Evolutionary conservation across 192 early-diverging fungal genomes (phyloP).

Genomic region (Gigaspora rosea): DNA sequence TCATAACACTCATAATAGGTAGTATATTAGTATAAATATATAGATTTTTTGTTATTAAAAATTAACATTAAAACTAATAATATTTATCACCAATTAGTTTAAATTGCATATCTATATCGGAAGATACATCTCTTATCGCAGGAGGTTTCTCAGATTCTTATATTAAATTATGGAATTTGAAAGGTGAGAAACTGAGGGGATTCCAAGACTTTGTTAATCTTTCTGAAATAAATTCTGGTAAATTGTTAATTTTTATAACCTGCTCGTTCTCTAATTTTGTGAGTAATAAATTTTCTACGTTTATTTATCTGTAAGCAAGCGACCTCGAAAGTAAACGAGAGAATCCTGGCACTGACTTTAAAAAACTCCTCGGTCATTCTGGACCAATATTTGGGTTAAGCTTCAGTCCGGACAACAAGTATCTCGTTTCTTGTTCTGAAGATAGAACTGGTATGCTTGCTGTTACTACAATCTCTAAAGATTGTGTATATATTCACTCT

Average conservation of each 20-base stretch:
- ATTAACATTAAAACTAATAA: conserved; percentile 17
- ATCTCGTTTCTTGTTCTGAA: conserved; percentile 87
- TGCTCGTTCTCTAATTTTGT: too few relatives aligned
- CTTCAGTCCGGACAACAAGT: conserved; percentile 84
- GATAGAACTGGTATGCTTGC: conserved; percentile 76
- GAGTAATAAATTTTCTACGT: background rate
- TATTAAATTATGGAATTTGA: conserved; percentile 91
- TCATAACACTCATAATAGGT: conserved; percentile 85
- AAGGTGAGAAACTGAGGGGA: conserved; percentile 67
- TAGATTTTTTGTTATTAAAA: conserved; percentile 1
- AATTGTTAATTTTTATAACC: background rate
- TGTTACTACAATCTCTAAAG: conserved; percentile 5
- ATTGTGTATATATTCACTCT: background rate
- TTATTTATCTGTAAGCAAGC: conserved; percentile 36
- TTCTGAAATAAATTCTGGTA: conserved; percentile 45
- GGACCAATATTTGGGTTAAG: conserved; percentile 87
- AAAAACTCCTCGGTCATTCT: conserved; percentile 84
- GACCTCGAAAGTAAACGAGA: conserved; percentile 68
- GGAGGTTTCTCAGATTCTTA: conserved; percentile 95
- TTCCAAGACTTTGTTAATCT: conserved; percentile 65
- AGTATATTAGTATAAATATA: background rate
- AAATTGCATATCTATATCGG: conserved; percentile 81
- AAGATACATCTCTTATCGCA: conserved; percentile 80
- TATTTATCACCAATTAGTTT: conserved; percentile 47
- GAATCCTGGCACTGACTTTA: conserved; percentile 55